Evolutionary conservation across 257 asterid species (phyloP), one percentile per base, ranked within the genome.

Genomic region (Gentiana straminea): DNA sequence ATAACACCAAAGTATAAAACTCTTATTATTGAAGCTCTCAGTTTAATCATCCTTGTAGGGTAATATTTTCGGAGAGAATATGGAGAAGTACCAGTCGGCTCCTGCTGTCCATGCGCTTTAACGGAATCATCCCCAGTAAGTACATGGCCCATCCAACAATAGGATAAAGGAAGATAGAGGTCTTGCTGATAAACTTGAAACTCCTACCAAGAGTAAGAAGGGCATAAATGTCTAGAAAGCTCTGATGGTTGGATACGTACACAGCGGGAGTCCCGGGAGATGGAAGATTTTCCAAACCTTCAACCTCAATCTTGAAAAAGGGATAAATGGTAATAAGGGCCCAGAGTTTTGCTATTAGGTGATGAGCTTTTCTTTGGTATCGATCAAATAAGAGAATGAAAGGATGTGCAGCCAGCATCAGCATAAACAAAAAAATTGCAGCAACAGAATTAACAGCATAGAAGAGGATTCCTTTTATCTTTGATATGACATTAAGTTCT

Each of bases 121-220:
- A 73, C 13, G 98, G 97, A 68, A 92, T 85, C 41, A 70, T 81
- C 38, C 98, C 98, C 64, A 88, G 66, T 65, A 88, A 67, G 78
- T 81, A 88, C 98, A 92, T 85, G 62, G 95, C 97, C 98, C 98
- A 92, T 57, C 98, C 97, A 44, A 92, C 75, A 72, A 92, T 76
- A 33, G 98, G 98, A 75, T 75, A 79, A 41, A 88, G 84, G 74
- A 92, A 92, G 65, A 92, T 68, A 3, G 97, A 75, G 35, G 97
- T 92, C 79, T 92, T 92, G 86, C 98, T 92, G 48, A 92, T 92
- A 81, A 92, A 92, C 64, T 92, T 92, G 84, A 81, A 92, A 81
- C 81, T 79, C 71, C 79, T 85, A 13, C 97, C 93, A 48, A 92
- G 88, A 52, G 95, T 92, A 62, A 92, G 81, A 68, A 88, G 95